Base-by-base conservation (phyloP, 2,329 filamentous ascomycete genomes). In the Stagonosporopsis tanaceti region DNA sequence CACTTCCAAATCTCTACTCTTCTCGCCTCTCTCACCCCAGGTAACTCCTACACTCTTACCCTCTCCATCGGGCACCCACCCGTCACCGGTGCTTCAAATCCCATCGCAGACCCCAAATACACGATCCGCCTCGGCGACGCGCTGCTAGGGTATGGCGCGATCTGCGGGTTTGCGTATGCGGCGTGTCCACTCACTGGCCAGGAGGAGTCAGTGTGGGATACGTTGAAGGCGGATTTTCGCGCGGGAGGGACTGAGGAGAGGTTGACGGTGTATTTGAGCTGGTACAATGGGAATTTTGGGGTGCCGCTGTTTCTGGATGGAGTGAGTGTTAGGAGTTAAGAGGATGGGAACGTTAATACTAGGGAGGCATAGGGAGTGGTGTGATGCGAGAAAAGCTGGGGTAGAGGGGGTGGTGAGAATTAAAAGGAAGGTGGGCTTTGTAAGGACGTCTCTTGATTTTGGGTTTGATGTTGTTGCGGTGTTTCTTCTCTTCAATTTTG, bases 271-370 rank as follows among this genome's bases (percentile, higher is more conserved):
- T 54, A 54, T 34, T 14, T 54, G 2, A 48, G 45, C 11, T 54
- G 52, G 52, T 54, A 54, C 14, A 54, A 54, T 7, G 52, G 52
- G 6, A 54, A 54, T 12, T 39, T 54, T 12, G 39, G 47, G 25
- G 27, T 54, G 2, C 32, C 52, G 17, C 9, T 54, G 1, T 54
- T 48, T 28, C 25, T 54, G 3, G 52, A 54, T 12, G n/a, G 14
- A 6, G 32, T 50, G 6, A 25, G n/a, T 6, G 45, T 54, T 2
- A 20, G 37, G n/a, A 6, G 6, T 37, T 5, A 2, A 8, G 37
- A 22, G 9, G n/a, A 39, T 4, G 12, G 14, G 8, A 14, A 7
- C 15, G 32, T 1, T 15, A 14, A 34, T 4, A 7, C 1, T n/a
- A 7, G 8, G 4, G 15, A 34, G 32, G 32, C 14, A 7, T 15